Percentiles rank a stretch among this genome's conserved stretches.
These are phyloP conservation scores for Haplosporangium sp. DNA, from an alignment of 371 early-diverging fungal species.

Conservation along the genomic window DNA sequence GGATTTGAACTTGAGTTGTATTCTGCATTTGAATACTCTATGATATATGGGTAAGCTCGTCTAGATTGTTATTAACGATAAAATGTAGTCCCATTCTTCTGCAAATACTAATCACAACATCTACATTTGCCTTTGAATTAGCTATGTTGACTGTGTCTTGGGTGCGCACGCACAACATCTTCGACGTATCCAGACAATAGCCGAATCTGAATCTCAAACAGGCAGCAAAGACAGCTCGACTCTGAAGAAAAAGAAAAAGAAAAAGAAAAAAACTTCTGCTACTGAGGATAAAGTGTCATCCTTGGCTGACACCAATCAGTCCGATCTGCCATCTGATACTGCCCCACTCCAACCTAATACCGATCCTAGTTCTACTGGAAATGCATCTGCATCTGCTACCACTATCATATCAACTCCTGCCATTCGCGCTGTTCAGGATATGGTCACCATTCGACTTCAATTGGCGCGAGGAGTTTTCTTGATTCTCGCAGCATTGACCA, in stretches of 20 bases:
- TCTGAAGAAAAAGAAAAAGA: slow-evolving; percentile 27
- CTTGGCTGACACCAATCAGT: neutral
- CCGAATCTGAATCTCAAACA: neutral
- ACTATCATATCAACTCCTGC: slow-evolving; percentile 11
- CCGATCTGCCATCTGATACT: neutral
- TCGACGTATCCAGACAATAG: slow-evolving; percentile 49
- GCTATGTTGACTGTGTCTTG: slow-evolving; percentile 54
- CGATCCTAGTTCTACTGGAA: neutral
- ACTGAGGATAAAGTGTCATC: neutral
- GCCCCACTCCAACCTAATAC: neutral
- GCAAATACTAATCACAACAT: neutral
- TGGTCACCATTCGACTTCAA: slow-evolving; percentile 14
- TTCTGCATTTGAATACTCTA: slow-evolving; percentile 72
- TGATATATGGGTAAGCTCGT: slow-evolving; percentile 71
- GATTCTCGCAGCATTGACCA: slow-evolving; percentile 53
- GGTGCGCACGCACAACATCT: slow-evolving; percentile 55
- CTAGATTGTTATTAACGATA: too few relatives aligned
- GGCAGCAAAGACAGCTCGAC: neutral
- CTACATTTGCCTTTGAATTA: neutral
- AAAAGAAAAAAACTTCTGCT: slow-evolving; percentile 6
- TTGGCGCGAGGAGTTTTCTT: slow-evolving; percentile 29
- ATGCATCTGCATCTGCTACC: neutral
- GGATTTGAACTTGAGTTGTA: slow-evolving; percentile 84
- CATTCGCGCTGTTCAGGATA: slow-evolving; percentile 19
- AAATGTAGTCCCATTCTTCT: neutral